A percentile compares a stretch with the other conserved stretches of the same genome.
Conservation (phyloP, 2,329 filamentous ascomycete species). For the Ophiostoma perfectum region DNA sequence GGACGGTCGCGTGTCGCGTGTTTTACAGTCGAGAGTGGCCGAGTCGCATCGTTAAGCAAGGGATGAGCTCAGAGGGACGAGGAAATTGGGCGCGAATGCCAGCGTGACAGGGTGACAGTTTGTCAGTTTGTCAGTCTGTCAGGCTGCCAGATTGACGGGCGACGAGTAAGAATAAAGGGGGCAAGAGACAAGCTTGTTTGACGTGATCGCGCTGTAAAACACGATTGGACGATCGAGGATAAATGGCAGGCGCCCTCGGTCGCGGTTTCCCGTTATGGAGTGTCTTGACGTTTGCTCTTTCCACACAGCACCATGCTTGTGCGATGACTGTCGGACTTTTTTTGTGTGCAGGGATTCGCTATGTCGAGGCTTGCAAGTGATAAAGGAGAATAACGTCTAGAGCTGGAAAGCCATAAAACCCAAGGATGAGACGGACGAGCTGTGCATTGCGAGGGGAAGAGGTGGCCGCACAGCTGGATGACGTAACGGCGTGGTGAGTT, state of each 20-base stretch:
- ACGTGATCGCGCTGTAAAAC: background rate
- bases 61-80: background rate
- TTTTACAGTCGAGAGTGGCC: background rate
- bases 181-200: background rate
- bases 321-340: background rate
- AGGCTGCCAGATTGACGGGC: background rate
- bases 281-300: background rate
- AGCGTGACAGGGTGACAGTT: background rate
- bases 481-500: background rate
- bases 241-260: background rate
- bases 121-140: constrained; percentile 3
- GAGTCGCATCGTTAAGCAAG: constrained; percentile 4
- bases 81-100: background rate
- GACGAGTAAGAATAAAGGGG: background rate
- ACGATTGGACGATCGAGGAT: background rate
- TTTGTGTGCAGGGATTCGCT: background rate
- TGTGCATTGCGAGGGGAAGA: background rate
- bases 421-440: background rate
- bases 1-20: background rate
- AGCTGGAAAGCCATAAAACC: background rate
- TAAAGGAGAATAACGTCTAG: background rate
- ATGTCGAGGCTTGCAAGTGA: background rate
- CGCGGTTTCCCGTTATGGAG: background rate
- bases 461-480: constrained; percentile 2
- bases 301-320: background rate